A percentile compares a stretch with the other conserved stretches of the same genome.
Conservation (phyloP, 345 rosid genomes). For the Linum usitatissimum region DNA sequence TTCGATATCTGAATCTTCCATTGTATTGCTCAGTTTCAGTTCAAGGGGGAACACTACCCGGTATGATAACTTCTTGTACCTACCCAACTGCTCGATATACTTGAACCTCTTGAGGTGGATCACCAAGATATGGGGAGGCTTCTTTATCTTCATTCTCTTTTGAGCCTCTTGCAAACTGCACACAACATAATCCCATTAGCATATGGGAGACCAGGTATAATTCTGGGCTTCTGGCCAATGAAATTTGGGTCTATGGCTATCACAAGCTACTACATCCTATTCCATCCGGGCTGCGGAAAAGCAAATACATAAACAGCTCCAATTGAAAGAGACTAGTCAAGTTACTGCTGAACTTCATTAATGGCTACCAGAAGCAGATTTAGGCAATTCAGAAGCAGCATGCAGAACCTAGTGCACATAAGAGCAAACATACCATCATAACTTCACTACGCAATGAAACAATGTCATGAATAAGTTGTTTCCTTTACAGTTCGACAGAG, state of each 20-base stretch:
- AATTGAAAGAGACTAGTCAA: too few relatives aligned
- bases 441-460: background rate
- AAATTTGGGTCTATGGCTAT: too few relatives aligned
- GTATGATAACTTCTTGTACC: conserved; percentile 90
- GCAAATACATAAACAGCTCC: too few relatives aligned
- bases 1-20: conserved; percentile 79
- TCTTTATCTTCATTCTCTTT: conserved; percentile 99
- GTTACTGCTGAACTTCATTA: background rate
- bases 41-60: conserved; percentile 92
- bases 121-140: conserved; percentile 82
- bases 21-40: conserved; percentile 86
- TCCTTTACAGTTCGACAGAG: background rate
- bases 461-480: background rate
- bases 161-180: conserved; percentile 99
- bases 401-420: background rate
- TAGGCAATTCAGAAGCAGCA: background rate
- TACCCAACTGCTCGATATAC: conserved; percentile 90
- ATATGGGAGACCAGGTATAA: too few relatives aligned
- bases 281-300: too few relatives aligned
- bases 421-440: background rate
- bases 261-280: too few relatives aligned
- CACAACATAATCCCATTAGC: background rate
- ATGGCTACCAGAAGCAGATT: background rate
- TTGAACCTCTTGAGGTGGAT: conserved; percentile 94
- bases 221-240: too few relatives aligned